A percentile compares a stretch with the other conserved stretches of the same genome.
phyloP scores from a whole-genome alignment of 2,329 filamentous ascomycete species.

The Catunica adiposa region DNA sequence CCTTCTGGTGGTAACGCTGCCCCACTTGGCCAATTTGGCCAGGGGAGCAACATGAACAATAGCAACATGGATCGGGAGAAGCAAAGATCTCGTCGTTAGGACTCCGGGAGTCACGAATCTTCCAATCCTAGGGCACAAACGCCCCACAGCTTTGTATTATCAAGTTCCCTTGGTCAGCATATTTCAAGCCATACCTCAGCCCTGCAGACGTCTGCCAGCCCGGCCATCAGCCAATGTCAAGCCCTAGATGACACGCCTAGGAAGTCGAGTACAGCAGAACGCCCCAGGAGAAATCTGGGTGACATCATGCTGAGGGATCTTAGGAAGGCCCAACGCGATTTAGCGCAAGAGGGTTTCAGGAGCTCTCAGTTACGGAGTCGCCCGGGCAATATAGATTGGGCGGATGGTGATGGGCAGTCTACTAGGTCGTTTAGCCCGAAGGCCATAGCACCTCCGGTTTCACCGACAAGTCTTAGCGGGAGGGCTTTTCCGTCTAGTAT shows the following conservation, averaged over 20 bases:
- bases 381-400: too few relatives aligned
- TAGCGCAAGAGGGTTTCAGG: background rate
- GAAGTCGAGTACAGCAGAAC: background rate
- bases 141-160: too few relatives aligned
- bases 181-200: background rate
- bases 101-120: conserved; percentile 1
- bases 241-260: background rate
- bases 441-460: too few relatives aligned
- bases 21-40: conserved; percentile 5
- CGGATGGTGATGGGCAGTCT: too few relatives aligned
- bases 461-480: too few relatives aligned
- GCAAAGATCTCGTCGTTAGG: conserved; percentile 21
- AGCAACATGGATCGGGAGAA: conserved; percentile 22
- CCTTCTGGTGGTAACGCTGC: conserved; percentile 12
- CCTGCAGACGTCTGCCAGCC: background rate
- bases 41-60: conserved; percentile 17
- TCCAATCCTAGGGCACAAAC: background rate
- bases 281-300: background rate
- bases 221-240: background rate
- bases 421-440: too few relatives aligned
- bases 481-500: too few relatives aligned
- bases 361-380: too few relatives aligned
- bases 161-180: background rate
- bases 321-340: background rate
- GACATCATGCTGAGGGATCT: background rate